phyloP scores from a whole-genome alignment of 192 early-diverging fungal genomes.

The Coemansia sp. region DNA sequence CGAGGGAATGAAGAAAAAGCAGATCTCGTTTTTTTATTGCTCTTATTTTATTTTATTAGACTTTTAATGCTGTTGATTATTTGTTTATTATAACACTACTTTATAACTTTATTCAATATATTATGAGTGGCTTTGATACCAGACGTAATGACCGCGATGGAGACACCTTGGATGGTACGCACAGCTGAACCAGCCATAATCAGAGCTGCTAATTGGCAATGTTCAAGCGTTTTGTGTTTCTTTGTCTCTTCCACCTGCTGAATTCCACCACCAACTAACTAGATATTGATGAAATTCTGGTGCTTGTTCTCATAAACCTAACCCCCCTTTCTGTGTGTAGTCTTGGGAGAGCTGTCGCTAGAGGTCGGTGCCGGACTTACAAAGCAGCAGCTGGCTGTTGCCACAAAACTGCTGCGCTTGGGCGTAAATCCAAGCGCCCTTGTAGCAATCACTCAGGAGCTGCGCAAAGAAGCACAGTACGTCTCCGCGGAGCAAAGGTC shows the following conservation, averaged over 20 bases:
- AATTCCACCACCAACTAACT: too few relatives aligned
- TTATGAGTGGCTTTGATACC: conserved; percentile 5
- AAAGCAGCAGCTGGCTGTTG: conserved; percentile 40
- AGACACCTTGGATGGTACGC: conserved; percentile 16
- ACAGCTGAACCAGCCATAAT: background rate
- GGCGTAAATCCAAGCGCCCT: conserved; percentile 49
- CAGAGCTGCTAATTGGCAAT: too few relatives aligned
- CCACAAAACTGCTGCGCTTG: conserved; percentile 41
- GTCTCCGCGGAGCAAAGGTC: background rate
- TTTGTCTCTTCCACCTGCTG: too few relatives aligned
- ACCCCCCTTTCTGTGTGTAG: conserved; percentile 19
- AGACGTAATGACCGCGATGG: conserved; percentile 10
- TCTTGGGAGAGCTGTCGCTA: conserved; percentile 33
- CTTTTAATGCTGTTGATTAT: background rate
- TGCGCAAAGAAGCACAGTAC: conserved; percentile 32
- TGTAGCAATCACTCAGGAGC: conserved; percentile 49
- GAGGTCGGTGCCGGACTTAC: conserved; percentile 45
- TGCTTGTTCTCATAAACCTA: background rate
- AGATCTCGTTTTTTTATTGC: too few relatives aligned
- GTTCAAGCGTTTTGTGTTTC: background rate
- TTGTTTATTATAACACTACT: background rate
- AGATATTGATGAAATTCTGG: too few relatives aligned
- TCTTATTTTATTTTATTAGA: background rate
- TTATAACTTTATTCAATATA: background rate
- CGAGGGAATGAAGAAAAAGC: too few relatives aligned